Evolutionary conservation across 208 protist genomes (phyloP).

Genomic region (Acanthamoeba polyphaga): DNA sequence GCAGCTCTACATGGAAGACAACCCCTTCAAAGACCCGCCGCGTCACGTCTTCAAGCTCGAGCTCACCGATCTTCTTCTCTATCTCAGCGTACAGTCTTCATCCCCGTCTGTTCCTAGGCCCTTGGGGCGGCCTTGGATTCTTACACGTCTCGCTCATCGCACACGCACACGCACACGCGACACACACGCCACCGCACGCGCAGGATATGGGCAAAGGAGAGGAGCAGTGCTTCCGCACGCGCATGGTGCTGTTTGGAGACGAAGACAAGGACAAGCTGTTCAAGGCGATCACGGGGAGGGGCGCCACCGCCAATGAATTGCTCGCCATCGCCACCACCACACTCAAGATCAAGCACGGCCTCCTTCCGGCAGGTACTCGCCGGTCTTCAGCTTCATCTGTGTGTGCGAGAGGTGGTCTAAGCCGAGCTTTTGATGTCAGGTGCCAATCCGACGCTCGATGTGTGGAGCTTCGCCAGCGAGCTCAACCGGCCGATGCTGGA

Average conservation of each 20-base stretch:
- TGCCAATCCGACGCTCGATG: background rate
- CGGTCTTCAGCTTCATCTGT: background rate
- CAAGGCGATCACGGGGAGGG: background rate
- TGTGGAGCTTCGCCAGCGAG: background rate
- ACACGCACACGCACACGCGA: no score
- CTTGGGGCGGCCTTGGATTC: background rate
- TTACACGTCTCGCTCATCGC: background rate
- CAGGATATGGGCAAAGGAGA: background rate
- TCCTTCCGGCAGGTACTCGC: background rate
- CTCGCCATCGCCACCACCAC: background rate
- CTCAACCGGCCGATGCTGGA: background rate
- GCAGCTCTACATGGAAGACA: constrained; percentile 4
- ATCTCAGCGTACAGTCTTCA: background rate
- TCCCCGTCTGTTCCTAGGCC: background rate
- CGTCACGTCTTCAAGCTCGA: background rate
- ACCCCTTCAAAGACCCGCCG: background rate
- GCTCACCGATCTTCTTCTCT: background rate
- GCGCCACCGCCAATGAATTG: background rate
- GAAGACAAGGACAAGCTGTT: background rate
- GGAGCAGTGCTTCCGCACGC: background rate
- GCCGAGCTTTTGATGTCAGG: background rate
- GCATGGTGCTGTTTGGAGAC: background rate
- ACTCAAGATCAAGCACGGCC: background rate
- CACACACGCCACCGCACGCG: background rate
- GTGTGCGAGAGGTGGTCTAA: background rate